These are phyloP conservation scores for Kwoniella shandongensis DNA, from an alignment of 768 basidiomycete genomes.

Conservation along the genomic window DNA sequence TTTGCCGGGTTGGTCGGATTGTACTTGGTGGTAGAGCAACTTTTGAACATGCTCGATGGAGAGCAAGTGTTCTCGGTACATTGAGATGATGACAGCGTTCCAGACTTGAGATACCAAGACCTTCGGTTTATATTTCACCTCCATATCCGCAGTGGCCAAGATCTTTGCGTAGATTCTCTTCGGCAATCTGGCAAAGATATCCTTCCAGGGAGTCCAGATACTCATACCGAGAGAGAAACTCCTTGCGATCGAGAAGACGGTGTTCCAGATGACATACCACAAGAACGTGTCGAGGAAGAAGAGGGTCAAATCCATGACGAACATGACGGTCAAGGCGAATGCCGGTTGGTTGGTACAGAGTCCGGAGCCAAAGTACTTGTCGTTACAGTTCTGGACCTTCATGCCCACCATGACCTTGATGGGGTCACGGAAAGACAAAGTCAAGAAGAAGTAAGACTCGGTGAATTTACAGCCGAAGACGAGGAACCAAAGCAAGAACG, in stretches of 20 bases:
- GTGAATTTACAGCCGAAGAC: conserved; percentile 95
- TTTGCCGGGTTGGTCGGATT: conserved; percentile 82
- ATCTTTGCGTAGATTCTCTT: conserved; percentile 97
- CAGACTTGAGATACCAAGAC: conserved; percentile 98
- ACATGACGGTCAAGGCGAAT: conserved; percentile 96
- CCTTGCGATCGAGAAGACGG: conserved; percentile 65
- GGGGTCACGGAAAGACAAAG: conserved; percentile 87
- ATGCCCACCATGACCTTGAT: conserved; percentile 94
- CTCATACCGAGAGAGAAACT: conserved; percentile 88
- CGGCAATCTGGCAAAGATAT: conserved; percentile 91
- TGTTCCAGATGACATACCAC: conserved; percentile 99
- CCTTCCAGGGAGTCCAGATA: conserved; percentile 99
- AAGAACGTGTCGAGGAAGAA: conserved; percentile 99
- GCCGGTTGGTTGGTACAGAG: conserved; percentile 91
- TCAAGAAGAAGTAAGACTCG: conserved; percentile 98
- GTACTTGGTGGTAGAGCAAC: conserved; percentile 94
- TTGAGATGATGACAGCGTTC: conserved; percentile 99
- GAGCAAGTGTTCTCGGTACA: conserved; percentile 98
- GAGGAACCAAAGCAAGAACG: conserved; percentile 79
- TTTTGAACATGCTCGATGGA: conserved; percentile 99
- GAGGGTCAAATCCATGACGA: conserved; percentile 92
- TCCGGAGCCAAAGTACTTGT: conserved; percentile 77
- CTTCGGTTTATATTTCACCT: conserved; percentile 99
- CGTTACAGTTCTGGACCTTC: conserved; percentile 87
- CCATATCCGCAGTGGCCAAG: conserved; percentile 90